Evolutionary conservation across 345 rosid genomes (phyloP).

Genomic region (Corymbia maculata): DNA sequence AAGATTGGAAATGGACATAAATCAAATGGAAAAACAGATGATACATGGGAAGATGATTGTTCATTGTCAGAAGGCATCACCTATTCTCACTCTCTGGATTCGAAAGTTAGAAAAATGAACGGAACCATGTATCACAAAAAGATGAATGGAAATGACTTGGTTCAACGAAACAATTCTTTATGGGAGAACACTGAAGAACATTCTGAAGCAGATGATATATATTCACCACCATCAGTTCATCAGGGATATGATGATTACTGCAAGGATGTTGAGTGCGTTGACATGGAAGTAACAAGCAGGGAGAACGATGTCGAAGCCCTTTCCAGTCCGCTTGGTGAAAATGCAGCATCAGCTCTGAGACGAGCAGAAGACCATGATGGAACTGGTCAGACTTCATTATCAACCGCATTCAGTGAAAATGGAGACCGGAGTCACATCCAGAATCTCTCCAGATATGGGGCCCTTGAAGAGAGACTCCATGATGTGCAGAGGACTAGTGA

Average conservation of each 20-base stretch:
- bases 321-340: conserved; percentile 26
- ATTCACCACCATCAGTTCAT: conserved; percentile 33
- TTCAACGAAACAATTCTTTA: conserved; percentile 11
- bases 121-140: conserved; percentile 11
- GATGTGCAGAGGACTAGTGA: conserved; percentile 35
- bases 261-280: conserved; percentile 85
- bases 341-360: conserved; percentile 15
- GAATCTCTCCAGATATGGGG: conserved; percentile 32
- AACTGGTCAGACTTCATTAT: conserved; percentile 8
- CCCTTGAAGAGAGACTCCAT: conserved; percentile 40
- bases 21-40: conserved; percentile 19
- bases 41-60: conserved; percentile 57
- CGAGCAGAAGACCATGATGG: conserved; percentile 11
- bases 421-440: conserved; percentile 20
- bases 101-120: conserved; percentile 7
- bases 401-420: conserved; percentile 19
- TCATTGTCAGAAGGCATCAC: conserved; percentile 47
- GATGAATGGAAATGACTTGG: conserved; percentile 35
- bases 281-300: conserved; percentile 40
- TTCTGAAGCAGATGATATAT: conserved; percentile 36
- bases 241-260: conserved; percentile 62
- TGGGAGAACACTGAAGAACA: conserved; percentile 18
- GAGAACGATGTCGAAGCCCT: conserved; percentile 15
- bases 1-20: conserved; percentile 36
- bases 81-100: conserved; percentile 9